A percentile compares a stretch with the other conserved stretches of the same genome.
Evolutionary conservation across 163 green algal genomes (phyloP).

Genomic region (Trebouxiophyceae sp.): DNA sequence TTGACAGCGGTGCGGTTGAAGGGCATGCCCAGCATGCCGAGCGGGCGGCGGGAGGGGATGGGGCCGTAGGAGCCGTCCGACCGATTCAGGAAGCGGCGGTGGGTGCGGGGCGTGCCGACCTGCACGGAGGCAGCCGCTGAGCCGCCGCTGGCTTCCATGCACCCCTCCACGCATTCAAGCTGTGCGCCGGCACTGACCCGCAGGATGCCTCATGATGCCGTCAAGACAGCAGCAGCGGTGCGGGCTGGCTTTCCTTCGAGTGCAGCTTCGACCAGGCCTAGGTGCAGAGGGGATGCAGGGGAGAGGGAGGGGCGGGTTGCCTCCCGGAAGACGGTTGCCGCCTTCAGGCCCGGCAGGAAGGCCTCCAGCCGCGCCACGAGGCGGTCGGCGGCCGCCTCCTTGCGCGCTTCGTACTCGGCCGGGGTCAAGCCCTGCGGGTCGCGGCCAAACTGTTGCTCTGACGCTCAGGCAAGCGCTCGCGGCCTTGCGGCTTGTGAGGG

Average conservation of each 20-base stretch:
- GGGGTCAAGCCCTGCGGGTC: conserved; percentile 39
- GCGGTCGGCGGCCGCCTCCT: conserved; percentile 66
- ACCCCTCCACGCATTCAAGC: no score
- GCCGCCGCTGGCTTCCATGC: no score
- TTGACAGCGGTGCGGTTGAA: conserved; percentile 74
- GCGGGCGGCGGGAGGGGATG: conserved; percentile 74
- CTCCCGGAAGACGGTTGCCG: conserved; percentile 61
- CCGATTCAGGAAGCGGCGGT: conserved; percentile 81
- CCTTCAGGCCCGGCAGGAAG: conserved; percentile 71
- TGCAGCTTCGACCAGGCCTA: no score
- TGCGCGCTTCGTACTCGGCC: conserved; percentile 74
- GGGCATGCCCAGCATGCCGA: conserved; percentile 93
- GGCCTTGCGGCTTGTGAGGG: neutral
- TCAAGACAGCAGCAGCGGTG: no score
- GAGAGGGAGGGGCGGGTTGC: neutral
- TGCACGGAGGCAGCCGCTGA: no score
- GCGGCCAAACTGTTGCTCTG: neutral
- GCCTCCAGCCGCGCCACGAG: conserved; percentile 80
- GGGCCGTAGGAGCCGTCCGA: conserved; percentile 91
- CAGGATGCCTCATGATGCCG: no score
- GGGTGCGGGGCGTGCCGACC: conserved; percentile 84
- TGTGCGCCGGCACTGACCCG: no score
- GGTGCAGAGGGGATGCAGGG: neutral
- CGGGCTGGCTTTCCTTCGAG: no score
- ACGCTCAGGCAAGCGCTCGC: neutral